Conservation (phyloP, 352 stramenopile genomes). For the Thalassiosira oceanica region DNA sequence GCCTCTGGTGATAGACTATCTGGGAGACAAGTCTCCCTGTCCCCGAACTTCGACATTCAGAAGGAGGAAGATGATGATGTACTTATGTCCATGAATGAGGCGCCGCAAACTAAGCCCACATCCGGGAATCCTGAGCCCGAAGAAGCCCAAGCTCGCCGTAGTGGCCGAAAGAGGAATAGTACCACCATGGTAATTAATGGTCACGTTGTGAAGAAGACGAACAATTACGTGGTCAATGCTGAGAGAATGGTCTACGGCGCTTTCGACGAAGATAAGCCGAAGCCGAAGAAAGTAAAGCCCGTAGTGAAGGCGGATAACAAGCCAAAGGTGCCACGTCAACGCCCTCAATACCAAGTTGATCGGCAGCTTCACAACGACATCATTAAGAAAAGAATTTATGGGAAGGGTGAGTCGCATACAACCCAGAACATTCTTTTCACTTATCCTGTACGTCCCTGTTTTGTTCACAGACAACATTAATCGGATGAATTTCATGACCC, state of each 20-base stretch:
- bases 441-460: too few species aligned
- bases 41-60: too few species aligned
- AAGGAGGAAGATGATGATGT: too few species aligned
- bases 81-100: too few species aligned
- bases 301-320: background rate
- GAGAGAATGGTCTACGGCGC: conserved; percentile 35
- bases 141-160: conserved; percentile 26
- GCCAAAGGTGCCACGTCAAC: background rate
- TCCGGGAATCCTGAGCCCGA: background rate
- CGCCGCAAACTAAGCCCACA: too few species aligned
- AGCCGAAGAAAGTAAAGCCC: conserved; percentile 4
- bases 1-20: too few species aligned
- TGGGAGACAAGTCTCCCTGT: too few species aligned
- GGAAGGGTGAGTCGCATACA: conserved; percentile 15
- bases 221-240: conserved; percentile 70
- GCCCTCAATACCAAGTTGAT: conserved; percentile 5
- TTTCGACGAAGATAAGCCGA: conserved; percentile 20
- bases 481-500: conserved; percentile 38
- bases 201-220: conserved; percentile 49
- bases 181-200: conserved; percentile 59
- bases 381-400: conserved; percentile 12
- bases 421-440: too few species aligned
- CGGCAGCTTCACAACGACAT: conserved; percentile 47
- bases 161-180: conserved; percentile 30
- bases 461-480: too few species aligned